Evolutionary conservation across 164 flowering plant genomes (phyloP), one percentile per base, ranked within the genome.

Genomic region (Euptelea pleiosperma): DNA sequence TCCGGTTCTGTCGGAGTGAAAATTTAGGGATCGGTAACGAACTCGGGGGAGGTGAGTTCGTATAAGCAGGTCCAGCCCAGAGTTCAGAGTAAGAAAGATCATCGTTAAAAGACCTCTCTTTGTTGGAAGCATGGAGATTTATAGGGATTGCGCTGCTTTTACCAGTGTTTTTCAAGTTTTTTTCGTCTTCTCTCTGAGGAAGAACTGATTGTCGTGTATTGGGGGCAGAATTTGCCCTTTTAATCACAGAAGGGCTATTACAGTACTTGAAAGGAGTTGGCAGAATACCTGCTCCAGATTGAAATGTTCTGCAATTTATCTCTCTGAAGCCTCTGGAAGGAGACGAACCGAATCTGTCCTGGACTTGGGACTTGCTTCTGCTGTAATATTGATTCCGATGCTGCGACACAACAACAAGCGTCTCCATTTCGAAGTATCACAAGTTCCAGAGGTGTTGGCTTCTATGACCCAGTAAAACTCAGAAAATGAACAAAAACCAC

Each of bases 41-140:
- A 73, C 96, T 90, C 0, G 98, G 96, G 1, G 96, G 98, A 0
- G 98, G 98, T 0, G 98, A 93, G 68, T 87, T 80, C 0, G 92
- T 84, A 70, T 87, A 88, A 0, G 92, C 63, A 12, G 86, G 93
- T 5, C 97, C 84, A 8, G 97, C 87, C 91, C 83, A 85, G 10
- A 63, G 75, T 70, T 84, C 86, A 33, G 84, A 72, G 58, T 43
- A 73, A 55, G 63, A 31, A 49, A 73, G 22, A 5, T 75, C 77
- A 2, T 68, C 77, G 28, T 7, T 36, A 12, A 64, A 77, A 30
- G 52, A 25, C 33, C 39, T 65, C n/a, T 48, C 62, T n/a, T 50
- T 62, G 29, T 51, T 53, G 6, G 45, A 34, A 12, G 36, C 29
- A 36, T 72, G 73, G 19, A 40, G 2, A 26, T 48, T 64, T 47